Evolutionary conservation across 257 asterid genomes (phyloP), one percentile per base, ranked within the genome.

Genomic region (Nicotiana paniculata): DNA sequence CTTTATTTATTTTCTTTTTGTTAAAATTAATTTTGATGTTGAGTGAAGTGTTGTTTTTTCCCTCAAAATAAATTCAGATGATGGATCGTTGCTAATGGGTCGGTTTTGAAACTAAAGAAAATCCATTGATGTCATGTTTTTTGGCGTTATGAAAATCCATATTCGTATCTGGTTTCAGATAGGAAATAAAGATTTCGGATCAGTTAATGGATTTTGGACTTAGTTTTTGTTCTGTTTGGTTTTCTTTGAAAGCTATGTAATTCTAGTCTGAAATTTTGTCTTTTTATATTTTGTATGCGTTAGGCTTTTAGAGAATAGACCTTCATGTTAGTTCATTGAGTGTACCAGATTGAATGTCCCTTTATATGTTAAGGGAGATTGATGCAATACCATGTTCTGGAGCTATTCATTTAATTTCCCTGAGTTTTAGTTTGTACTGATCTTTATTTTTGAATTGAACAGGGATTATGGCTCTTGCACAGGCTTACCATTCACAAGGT

Each of bases 401-500:
- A 12, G 17, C 3, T 13, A 3, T 53, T 53, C 17, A 13, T 53
- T 53, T 10, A 1, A 53, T 53, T 53, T 53, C 7, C 5, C 15
- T 53, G 17, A 53, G 57, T 12, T 3, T 74, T 48, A 74, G 26
- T 74, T 26, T 75, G 43, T 46, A 12, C 28, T 79, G 46, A 43
- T 78, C 43, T 32, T 15, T 59, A 66, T 81, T 81, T 65, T 57
- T 81, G 66, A 79, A 82, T 77, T 85, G 86, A 74, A 81, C 91
- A 90, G 95, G 88, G 82, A 85, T 70, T 10, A 95, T 95, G 98
- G 89, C 95, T 83, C 88, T 90, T 54, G 92, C 91, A 26, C 92
- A 85, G 86, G 80, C 89, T 81, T 89, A 85, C 87, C 87, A 76
- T 58, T 76, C 86, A 58, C 92, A 88, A 82, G 91, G 87, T 74